Percentiles rank a stretch among this genome's conserved stretches.
Conservation (phyloP, 768 basidiomycete genomes). For the Leccinum uliginosum region DNA sequence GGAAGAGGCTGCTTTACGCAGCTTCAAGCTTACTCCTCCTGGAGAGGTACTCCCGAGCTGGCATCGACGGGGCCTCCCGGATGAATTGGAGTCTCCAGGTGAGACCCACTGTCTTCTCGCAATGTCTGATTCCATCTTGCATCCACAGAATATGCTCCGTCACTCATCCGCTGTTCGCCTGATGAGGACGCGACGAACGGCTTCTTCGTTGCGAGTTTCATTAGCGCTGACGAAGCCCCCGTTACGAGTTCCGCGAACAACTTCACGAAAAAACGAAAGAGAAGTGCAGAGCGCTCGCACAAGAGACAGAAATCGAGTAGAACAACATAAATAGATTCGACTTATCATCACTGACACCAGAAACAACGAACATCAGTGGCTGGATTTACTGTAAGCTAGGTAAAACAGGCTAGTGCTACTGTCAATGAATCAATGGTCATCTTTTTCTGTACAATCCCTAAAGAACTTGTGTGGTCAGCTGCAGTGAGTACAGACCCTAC, state of each 20-base stretch:
- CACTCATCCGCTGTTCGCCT: slow-evolving; percentile 69
- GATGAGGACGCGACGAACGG: slow-evolving; percentile 90
- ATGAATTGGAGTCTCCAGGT: slow-evolving; percentile 45
- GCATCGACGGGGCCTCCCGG: slow-evolving; percentile 71
- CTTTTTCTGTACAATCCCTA: slow-evolving; percentile 26
- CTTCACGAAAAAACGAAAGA: slow-evolving; percentile 26
- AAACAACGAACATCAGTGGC: slow-evolving; percentile 5
- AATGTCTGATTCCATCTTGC: not conserved
- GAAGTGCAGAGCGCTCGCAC: slow-evolving; percentile 12
- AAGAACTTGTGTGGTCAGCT: slow-evolving; percentile 33
- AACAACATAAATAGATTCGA: slow-evolving; percentile 11
- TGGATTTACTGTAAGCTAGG: slow-evolving; percentile 15
- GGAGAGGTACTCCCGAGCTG: slow-evolving; percentile 73
- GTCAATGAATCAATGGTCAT: slow-evolving; percentile 28
- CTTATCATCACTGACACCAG: not conserved
- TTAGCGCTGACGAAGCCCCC: slow-evolving; percentile 23
- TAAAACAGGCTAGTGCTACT: slow-evolving; percentile 19
- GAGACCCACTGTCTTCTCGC: not conserved
- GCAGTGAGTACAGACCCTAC: slow-evolving; percentile 33
- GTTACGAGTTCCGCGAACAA: slow-evolving; percentile 1
- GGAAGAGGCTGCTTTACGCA: slow-evolving; percentile 55
- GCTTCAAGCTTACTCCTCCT: slow-evolving; percentile 67
- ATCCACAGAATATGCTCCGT: slow-evolving; percentile 50
- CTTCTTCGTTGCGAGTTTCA: slow-evolving; percentile 96
- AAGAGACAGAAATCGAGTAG: slow-evolving; percentile 14